Base-by-base conservation (phyloP, 2,329 filamentous ascomycete species). In the Sphaerulina vaccinii region DNA sequence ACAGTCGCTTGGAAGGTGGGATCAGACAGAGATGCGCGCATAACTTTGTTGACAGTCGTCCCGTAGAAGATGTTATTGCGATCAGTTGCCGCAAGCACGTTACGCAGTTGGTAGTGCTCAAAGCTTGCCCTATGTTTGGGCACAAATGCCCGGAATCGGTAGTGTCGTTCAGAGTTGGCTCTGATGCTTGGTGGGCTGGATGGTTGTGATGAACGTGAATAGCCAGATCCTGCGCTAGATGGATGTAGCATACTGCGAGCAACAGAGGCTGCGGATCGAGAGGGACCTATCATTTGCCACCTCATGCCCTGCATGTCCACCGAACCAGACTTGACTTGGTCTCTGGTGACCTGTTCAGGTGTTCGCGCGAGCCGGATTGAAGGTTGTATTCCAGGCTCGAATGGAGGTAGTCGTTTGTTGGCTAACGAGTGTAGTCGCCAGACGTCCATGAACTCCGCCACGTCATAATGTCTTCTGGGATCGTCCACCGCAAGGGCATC, bases 91-190 rank as follows among this genome's bases (percentile, higher is more conserved):
- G 78, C 77, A 60, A 84, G 71, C 7, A 81, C 66, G 56, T 83
- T 82, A 11, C 81, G 79, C 3, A 84, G 72, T 59, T 84, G 81
- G 56, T 81, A 83, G 62, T 84, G 81, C 23, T 76, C 73, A 40
- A 79, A 74, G n/a, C 70, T 73, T 3, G 78, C 74, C 48, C 71
- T 74, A 55, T 78, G 73, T 9, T 68, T 68, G 0, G 75, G 67
- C 61, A 58, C 51, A 58, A 67, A 71, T 49, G 49, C 51, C 7
- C 57, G 56, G 47, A 67, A 68, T 11, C 47, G 59, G 51, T 67
- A 68, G 10, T 59, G 54, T 19, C 33, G 50, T 43, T 63, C 57
- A 10, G 43, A 32, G 24, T 56, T 44, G 23, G 41, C 38, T 9
- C 23, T 42, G 46, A 50, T 35, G 18, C 47, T 41, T 7, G 29